A percentile compares a stretch with the other conserved stretches of the same genome.
Conservation (phyloP, 495 filamentous ascomycete genomes). For the Neurospora sp. region DNA sequence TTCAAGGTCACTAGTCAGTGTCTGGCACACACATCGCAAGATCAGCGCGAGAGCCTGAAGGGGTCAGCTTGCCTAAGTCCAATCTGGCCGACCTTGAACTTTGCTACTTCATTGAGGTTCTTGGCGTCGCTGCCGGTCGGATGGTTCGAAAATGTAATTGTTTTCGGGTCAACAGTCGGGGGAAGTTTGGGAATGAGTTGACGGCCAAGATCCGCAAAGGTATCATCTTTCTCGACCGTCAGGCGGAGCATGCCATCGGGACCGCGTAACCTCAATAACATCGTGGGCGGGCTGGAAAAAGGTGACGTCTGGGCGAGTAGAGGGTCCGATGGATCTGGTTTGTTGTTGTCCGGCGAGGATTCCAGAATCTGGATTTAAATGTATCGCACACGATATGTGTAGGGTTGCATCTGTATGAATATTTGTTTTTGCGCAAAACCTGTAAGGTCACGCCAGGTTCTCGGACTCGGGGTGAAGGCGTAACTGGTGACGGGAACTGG, state of each 20-base stretch:
- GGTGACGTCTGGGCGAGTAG: background rate
- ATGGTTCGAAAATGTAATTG: slow-evolving; percentile 70
- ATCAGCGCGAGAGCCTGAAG: background rate
- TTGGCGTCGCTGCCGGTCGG: slow-evolving; percentile 68
- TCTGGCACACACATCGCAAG: background rate
- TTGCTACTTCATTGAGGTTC: slow-evolving; percentile 53
- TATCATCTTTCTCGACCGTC: slow-evolving; percentile 47
- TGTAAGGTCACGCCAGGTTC: background rate
- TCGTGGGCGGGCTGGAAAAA: slow-evolving; percentile 20
- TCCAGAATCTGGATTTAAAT: background rate
- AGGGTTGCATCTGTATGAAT: background rate
- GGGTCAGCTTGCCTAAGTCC: slow-evolving; percentile 51
- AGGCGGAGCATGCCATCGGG: slow-evolving; percentile 65
- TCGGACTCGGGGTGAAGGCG: background rate
- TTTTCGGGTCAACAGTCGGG: slow-evolving; percentile 56
- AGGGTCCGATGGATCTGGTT: background rate
- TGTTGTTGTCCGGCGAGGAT: background rate
- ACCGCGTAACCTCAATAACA: slow-evolving; percentile 60
- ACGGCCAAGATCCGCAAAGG: slow-evolving; percentile 40
- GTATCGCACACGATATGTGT: background rate
- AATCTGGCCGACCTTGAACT: slow-evolving; percentile 57
- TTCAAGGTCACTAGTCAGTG: slow-evolving; percentile 5
- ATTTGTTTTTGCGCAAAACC: background rate
- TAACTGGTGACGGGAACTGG: background rate
- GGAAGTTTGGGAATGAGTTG: slow-evolving; percentile 40